A percentile compares a stretch with the other conserved stretches of the same genome.
These are phyloP conservation scores for Platanus orientalis DNA, from an alignment of 164 flowering plant genomes.

Conservation along the genomic window DNA sequence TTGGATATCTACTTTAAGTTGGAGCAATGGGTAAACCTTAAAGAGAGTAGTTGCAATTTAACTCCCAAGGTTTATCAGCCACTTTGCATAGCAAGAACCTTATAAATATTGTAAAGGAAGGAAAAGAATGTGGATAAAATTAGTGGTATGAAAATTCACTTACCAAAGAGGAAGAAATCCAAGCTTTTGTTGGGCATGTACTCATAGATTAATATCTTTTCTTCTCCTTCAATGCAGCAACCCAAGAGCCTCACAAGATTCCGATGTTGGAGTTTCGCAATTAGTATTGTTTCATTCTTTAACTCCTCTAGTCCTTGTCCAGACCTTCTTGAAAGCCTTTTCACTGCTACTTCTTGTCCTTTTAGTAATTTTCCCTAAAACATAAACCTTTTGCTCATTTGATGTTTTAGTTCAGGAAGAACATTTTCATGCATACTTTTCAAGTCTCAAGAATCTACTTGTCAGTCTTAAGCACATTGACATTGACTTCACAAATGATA, in stretches of 20 bases:
- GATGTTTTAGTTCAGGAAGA: background rate
- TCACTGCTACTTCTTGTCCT: conserved; percentile 25
- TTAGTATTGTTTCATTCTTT: conserved; percentile 11
- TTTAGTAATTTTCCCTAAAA: conserved; percentile 15
- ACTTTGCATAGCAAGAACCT: too few relatives aligned
- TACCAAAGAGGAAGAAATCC: conserved; percentile 24
- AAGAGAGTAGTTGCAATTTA: too few relatives aligned
- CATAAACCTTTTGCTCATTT: background rate
- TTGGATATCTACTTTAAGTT: too few relatives aligned
- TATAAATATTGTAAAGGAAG: too few relatives aligned
- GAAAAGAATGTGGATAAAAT: conserved; percentile 14
- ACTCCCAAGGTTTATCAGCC: too few relatives aligned
- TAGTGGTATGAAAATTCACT: conserved; percentile 19
- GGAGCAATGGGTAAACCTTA: too few relatives aligned
- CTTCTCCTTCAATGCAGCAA: too few relatives aligned
- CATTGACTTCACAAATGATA: too few relatives aligned
- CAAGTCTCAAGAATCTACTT: background rate
- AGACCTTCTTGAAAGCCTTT: conserved; percentile 17
- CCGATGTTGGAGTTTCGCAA: conserved; percentile 24
- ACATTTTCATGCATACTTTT: background rate
- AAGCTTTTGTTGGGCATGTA: too few relatives aligned
- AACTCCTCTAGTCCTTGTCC: too few relatives aligned
- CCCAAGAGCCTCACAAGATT: too few relatives aligned
- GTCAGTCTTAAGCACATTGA: background rate
- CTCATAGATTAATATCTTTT: too few relatives aligned